Evolutionary conservation across 495 filamentous ascomycete species (phyloP).

Genomic region (Aspergillus steynii): DNA sequence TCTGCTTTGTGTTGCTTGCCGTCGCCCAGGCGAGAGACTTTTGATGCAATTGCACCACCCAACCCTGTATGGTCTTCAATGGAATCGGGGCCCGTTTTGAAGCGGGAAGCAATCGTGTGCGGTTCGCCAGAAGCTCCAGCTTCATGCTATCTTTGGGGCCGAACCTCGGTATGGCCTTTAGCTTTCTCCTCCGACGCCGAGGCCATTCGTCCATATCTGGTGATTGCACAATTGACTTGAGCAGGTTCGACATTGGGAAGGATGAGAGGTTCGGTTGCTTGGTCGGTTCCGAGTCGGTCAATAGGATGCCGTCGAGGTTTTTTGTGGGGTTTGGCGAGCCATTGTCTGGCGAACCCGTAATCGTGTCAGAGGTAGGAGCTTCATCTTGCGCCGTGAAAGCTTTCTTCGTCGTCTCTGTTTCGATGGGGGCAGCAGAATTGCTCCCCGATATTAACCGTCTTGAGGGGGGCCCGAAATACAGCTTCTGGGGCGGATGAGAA

Average conservation of each 20-base stretch:
- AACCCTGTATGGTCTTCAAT: constrained; percentile 31
- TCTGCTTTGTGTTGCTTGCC: constrained; percentile 18
- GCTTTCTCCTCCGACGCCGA: too few relatives aligned
- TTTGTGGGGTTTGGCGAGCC: too few relatives aligned
- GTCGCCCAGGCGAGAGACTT: constrained; percentile 12
- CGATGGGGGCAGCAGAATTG: constrained; percentile 3
- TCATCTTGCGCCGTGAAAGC: not conserved
- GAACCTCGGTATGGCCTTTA: too few relatives aligned
- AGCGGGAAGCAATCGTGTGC: too few relatives aligned
- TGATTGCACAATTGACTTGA: too few relatives aligned
- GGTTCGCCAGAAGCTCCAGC: too few relatives aligned
- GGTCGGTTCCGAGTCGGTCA: too few relatives aligned
- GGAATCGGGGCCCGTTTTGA: not conserved
- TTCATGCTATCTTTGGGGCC: too few relatives aligned
- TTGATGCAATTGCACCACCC: constrained; percentile 26
- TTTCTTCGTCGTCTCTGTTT: not conserved
- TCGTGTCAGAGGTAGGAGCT: not conserved
- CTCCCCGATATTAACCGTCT: constrained; percentile 31
- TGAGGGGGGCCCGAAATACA: constrained; percentile 23
- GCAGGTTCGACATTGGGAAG: too few relatives aligned
- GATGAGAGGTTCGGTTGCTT: too few relatives aligned
- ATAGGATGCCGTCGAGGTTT: too few relatives aligned
- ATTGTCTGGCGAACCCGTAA: not conserved
- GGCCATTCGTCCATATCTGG: too few relatives aligned
- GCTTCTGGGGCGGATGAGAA: constrained; percentile 6